These are phyloP conservation scores for Cotoneaster glaucophyllus DNA, from an alignment of 306 rosid species.

Conservation along the genomic window DNA sequence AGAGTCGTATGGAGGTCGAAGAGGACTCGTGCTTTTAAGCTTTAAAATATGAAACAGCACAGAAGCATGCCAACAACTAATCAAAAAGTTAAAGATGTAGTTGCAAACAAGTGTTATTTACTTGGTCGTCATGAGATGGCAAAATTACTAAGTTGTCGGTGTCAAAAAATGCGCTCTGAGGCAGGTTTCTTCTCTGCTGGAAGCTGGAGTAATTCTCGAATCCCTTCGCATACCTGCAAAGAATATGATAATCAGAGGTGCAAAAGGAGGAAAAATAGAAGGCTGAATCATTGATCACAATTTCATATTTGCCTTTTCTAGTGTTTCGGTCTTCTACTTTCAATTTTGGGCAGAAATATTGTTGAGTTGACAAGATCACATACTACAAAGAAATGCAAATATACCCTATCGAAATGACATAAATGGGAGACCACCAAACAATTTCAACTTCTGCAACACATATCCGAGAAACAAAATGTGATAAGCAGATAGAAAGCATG, in stretches of 20 bases:
- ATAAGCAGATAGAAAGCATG: background rate
- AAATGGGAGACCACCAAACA: background rate
- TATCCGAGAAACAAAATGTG: background rate
- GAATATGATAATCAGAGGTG: background rate
- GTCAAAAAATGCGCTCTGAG: constrained; percentile 44
- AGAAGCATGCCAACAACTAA: background rate
- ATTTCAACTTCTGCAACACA: background rate
- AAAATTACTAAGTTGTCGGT: background rate
- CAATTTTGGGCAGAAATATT: background rate
- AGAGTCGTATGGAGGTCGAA: too few relatives aligned
- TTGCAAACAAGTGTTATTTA: background rate
- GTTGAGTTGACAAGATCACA: background rate
- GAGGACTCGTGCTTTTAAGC: too few relatives aligned
- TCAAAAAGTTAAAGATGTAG: background rate
- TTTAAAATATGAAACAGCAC: background rate
- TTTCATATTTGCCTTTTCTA: background rate
- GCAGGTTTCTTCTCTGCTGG: constrained; percentile 56
- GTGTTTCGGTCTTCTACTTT: background rate
- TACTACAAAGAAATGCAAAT: background rate
- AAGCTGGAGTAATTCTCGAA: constrained; percentile 67
- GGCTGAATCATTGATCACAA: background rate
- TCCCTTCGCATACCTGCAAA: constrained; percentile 80
- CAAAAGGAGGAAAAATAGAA: background rate
- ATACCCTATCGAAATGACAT: background rate
- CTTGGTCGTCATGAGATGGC: background rate